Percentiles rank a stretch among this genome's conserved stretches.
Evolutionary conservation across 345 rosid species (phyloP).

Genomic region (Ceriops decandra): DNA sequence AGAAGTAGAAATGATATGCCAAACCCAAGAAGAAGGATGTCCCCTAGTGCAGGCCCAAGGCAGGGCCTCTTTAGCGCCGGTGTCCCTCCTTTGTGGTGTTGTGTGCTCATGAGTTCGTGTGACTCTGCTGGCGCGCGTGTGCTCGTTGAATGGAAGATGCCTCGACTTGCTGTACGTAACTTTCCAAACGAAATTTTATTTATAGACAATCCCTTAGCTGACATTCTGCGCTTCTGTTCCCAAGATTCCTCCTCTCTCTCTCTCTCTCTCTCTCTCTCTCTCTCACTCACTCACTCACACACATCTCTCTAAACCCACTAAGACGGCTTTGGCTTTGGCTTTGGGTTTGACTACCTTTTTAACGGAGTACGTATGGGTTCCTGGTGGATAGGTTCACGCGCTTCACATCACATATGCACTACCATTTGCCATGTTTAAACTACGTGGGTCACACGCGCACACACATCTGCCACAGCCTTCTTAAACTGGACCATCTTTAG

Average conservation of each 20-base stretch:
- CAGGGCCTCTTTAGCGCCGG: slow-evolving; percentile 59
- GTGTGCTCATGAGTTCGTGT: neutral
- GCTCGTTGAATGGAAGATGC: neutral
- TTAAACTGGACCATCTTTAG: too few species aligned
- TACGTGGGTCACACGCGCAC: too few species aligned
- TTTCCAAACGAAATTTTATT: slow-evolving; percentile 19
- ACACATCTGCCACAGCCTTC: too few species aligned
- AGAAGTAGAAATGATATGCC: slow-evolving; percentile 4
- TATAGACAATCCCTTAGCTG: slow-evolving; percentile 44
- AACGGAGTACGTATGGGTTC: slow-evolving; percentile 8
- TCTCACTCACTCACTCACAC: neutral
- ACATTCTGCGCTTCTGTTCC: slow-evolving; percentile 55
- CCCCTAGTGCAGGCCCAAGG: slow-evolving; percentile 45
- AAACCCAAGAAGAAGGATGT: slow-evolving; percentile 56
- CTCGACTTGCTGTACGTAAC: slow-evolving; percentile 13
- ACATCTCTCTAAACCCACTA: too few species aligned
- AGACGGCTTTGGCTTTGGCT: neutral
- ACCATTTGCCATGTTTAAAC: neutral
- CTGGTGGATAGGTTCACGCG: neutral
- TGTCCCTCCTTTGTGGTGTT: slow-evolving; percentile 50
- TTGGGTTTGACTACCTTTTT: slow-evolving; percentile 10
- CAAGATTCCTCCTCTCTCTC: slow-evolving; percentile 22
- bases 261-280: neutral
- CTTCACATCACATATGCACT: slow-evolving; percentile 3
- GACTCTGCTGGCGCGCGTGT: neutral